phyloP scores from a whole-genome alignment of 1,284 basidiomycete species.

The Pascua guehoae region DNA sequence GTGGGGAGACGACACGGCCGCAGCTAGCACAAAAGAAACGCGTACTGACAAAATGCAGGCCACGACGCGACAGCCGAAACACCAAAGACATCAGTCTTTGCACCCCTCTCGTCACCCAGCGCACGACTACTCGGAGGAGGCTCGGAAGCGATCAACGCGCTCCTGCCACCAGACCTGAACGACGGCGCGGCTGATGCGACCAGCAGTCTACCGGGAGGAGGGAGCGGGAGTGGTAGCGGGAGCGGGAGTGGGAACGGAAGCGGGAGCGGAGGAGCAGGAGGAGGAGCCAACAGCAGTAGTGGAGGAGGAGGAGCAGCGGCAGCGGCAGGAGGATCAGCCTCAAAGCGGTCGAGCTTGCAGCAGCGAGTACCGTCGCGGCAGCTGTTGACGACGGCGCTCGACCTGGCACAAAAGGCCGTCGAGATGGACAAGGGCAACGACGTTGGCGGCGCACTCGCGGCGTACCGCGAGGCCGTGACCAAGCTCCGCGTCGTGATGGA shows the following conservation, averaged over 20 bases:
- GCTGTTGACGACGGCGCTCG: conserved; percentile 46
- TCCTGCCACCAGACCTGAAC: conserved; percentile 10
- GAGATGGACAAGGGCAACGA: conserved; percentile 49
- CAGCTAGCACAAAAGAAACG: neutral
- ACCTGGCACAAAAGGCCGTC: conserved; percentile 49
- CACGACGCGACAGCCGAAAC: conserved; percentile 1
- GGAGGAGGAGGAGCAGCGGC: no score
- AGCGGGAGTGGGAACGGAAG: no score
- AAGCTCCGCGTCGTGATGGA: conserved; percentile 48
- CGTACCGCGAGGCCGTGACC: conserved; percentile 47
- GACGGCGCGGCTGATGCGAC: conserved; percentile 11
- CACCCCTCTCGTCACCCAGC: neutral
- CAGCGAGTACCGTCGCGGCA: conserved; percentile 43
- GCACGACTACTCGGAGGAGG: neutral
- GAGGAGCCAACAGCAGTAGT: no score
- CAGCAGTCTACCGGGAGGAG: no score
- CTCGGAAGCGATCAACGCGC: neutral
- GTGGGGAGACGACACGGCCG: no score
- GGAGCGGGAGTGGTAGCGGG: no score
- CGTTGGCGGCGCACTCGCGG: conserved; percentile 43
- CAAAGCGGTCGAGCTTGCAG: conserved; percentile 13
- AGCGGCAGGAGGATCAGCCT: neutral
- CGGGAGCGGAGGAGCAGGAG: no score
- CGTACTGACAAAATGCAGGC: neutral
- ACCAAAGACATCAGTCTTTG: neutral